These are phyloP conservation scores for Aphanomyces invadans DNA, from an alignment of 352 stramenopile genomes.

Conservation along the genomic window DNA sequence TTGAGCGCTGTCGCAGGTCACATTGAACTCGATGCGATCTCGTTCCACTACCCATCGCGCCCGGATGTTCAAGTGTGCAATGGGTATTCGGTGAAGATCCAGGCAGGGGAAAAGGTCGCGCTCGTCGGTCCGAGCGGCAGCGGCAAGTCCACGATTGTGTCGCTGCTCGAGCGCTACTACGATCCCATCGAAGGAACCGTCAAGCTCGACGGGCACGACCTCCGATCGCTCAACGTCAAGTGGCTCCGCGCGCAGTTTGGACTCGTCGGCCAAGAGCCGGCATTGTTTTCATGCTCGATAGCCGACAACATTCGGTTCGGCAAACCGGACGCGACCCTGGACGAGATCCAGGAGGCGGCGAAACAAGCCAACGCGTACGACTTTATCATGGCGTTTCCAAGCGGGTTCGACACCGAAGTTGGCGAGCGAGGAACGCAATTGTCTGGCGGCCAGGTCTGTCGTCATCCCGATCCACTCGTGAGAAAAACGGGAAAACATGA, in stretches of 20 bases:
- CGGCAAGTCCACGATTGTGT: constrained; percentile 88
- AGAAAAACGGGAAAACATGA: too few species aligned
- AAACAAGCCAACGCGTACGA: constrained; percentile 85
- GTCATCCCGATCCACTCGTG: too few species aligned
- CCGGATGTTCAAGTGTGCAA: constrained; percentile 47
- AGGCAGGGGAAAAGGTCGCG: constrained; percentile 54
- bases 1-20: constrained; percentile 34
- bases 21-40: constrained; percentile 81
- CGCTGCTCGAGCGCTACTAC: constrained; percentile 92
- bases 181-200: constrained; percentile 56
- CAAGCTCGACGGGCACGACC: constrained; percentile 37
- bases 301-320: constrained; percentile 69
- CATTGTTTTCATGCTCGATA: constrained; percentile 28
- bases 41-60: constrained; percentile 51
- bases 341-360: constrained; percentile 60
- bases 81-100: constrained; percentile 50
- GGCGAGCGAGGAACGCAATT: constrained; percentile 81
- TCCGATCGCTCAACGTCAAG: constrained; percentile 71
- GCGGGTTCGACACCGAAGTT: constrained; percentile 80
- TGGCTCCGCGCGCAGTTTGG: constrained; percentile 72
- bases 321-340: constrained; percentile 42
- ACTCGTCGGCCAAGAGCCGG: constrained; percentile 82
- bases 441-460: constrained; percentile 74
- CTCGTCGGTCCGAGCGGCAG: constrained; percentile 38
- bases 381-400: constrained; percentile 76